A percentile compares a stretch with the other conserved stretches of the same genome.
Evolutionary conservation across 2,329 filamentous ascomycete genomes (phyloP).

Genomic region (Fusarium sp.): DNA sequence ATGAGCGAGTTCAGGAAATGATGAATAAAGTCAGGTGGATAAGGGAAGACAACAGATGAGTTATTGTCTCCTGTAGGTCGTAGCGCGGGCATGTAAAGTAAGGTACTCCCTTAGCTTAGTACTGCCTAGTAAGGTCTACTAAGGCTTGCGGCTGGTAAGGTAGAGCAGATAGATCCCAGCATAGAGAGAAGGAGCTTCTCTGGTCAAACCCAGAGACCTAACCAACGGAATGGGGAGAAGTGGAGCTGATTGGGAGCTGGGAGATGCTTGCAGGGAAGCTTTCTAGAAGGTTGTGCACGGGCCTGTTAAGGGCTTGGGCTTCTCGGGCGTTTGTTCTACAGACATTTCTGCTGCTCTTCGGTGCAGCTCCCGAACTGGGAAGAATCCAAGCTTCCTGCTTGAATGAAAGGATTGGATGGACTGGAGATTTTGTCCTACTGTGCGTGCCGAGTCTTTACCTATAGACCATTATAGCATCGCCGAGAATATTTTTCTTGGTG

Average conservation of each 20-base stretch:
- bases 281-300: constrained; percentile 45
- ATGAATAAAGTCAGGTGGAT: constrained; percentile 6
- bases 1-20: constrained; percentile 4
- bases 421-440: constrained; percentile 10
- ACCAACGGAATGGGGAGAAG: constrained; percentile 39
- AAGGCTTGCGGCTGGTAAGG: background rate
- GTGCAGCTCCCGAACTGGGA: constrained; percentile 44
- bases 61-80: constrained; percentile 4
- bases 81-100: background rate
- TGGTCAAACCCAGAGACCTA: constrained; percentile 7
- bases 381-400: constrained; percentile 3
- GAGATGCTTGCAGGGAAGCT: constrained; percentile 44
- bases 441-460: background rate
- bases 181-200: constrained; percentile 23
- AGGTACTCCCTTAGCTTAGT: background rate
- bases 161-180: constrained; percentile 8
- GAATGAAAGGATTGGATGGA: background rate
- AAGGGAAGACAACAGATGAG: constrained; percentile 1
- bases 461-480: constrained; percentile 10
- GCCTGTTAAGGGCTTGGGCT: constrained; percentile 23
- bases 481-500: background rate
- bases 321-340: constrained; percentile 40
- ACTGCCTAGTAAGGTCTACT: background rate
- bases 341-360: constrained; percentile 41
- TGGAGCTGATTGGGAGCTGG: constrained; percentile 27